These are phyloP conservation scores for Auricularia auricula-judae DNA, from an alignment of 768 basidiomycete genomes.

Conservation along the genomic window DNA sequence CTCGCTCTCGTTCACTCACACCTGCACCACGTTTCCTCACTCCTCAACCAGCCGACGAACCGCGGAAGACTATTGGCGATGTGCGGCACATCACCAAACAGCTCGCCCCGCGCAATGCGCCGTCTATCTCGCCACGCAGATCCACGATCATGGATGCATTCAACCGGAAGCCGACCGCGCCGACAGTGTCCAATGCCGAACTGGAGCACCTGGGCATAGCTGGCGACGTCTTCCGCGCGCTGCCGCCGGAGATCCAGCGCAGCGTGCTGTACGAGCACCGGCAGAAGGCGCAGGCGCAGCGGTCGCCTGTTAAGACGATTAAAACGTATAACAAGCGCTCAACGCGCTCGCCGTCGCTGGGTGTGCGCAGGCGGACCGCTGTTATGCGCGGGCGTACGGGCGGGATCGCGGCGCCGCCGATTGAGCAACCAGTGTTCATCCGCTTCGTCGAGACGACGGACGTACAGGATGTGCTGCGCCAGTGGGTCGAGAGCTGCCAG, in stretches of 20 bases:
- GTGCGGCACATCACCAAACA: slow-evolving; percentile 52
- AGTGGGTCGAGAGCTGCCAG: slow-evolving; percentile 61
- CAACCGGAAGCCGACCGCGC: slow-evolving; percentile 18
- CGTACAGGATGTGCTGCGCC: slow-evolving; percentile 57
- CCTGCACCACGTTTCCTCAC: slow-evolving; percentile 9
- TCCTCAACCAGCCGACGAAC: slow-evolving; percentile 10
- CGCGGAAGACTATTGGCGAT: slow-evolving; percentile 27
- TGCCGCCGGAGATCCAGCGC: slow-evolving; percentile 59
- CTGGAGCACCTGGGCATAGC: slow-evolving; percentile 61
- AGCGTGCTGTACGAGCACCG: slow-evolving; percentile 50
- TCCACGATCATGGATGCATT: slow-evolving; percentile 27
- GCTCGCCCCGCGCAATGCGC: slow-evolving; percentile 44
- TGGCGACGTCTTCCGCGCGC: slow-evolving; percentile 48
- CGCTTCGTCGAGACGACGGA: slow-evolving; percentile 53
- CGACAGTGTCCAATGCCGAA: slow-evolving; percentile 43
- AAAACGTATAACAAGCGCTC: slow-evolving; percentile 7
- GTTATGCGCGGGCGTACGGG: slow-evolving; percentile 1
- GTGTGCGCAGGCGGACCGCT: slow-evolving; percentile 3
- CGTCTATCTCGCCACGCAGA: slow-evolving; percentile 27
- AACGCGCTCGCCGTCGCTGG: slow-evolving; percentile 13
- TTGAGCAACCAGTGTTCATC: slow-evolving; percentile 42
- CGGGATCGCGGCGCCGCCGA: slow-evolving; percentile 35
- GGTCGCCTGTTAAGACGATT: slow-evolving; percentile 2
- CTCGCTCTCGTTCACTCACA: slow-evolving; percentile 14
- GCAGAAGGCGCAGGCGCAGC: slow-evolving; percentile 7